These are phyloP conservation scores for Plectosphaerella plurivora DNA, from an alignment of 2,329 filamentous ascomycete genomes.

Conservation along the genomic window DNA sequence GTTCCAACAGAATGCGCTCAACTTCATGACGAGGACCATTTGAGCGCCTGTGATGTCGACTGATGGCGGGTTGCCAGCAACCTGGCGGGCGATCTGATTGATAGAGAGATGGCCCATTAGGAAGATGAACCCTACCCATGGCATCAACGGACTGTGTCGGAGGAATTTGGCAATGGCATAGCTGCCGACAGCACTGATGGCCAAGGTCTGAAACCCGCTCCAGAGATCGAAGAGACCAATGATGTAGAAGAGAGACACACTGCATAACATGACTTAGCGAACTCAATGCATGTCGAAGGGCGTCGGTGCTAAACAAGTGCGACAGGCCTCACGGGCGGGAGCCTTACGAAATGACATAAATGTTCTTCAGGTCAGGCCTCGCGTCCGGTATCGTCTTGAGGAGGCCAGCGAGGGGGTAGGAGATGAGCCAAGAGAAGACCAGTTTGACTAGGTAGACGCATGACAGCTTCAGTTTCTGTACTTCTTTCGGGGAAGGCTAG, in stretches of 20 bases:
- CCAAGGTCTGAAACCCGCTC: slow-evolving; percentile 73
- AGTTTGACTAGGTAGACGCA: slow-evolving; percentile 68
- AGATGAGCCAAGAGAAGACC: slow-evolving; percentile 82
- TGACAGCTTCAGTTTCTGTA: neutral
- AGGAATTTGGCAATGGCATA: slow-evolving; percentile 83
- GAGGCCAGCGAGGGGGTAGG: slow-evolving; percentile 83
- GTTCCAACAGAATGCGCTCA: slow-evolving; percentile 96
- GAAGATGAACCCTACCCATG: slow-evolving; percentile 92
- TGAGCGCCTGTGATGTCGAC: slow-evolving; percentile 93
- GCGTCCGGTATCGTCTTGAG: slow-evolving; percentile 88
- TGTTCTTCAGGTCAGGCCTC: slow-evolving; percentile 79
- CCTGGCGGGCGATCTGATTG: slow-evolving; percentile 81
- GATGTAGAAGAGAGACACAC: slow-evolving; percentile 82
- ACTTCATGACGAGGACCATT: slow-evolving; percentile 98
- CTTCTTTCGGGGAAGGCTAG: too few species aligned
- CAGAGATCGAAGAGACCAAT: slow-evolving; percentile 92
- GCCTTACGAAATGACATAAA: slow-evolving; percentile 72
- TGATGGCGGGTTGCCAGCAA: slow-evolving; percentile 56
- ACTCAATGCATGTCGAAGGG: neutral
- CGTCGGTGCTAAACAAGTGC: neutral
- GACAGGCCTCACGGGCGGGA: neutral
- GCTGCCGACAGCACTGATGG: slow-evolving; percentile 72
- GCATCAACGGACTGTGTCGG: slow-evolving; percentile 82
- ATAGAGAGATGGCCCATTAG: slow-evolving; percentile 94
- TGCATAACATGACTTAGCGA: slow-evolving; percentile 24